Percentiles rank a stretch among this genome's conserved stretches.
Conservation (phyloP, 805 yeast genomes). For the Starmerella lactis-condensi region DNA sequence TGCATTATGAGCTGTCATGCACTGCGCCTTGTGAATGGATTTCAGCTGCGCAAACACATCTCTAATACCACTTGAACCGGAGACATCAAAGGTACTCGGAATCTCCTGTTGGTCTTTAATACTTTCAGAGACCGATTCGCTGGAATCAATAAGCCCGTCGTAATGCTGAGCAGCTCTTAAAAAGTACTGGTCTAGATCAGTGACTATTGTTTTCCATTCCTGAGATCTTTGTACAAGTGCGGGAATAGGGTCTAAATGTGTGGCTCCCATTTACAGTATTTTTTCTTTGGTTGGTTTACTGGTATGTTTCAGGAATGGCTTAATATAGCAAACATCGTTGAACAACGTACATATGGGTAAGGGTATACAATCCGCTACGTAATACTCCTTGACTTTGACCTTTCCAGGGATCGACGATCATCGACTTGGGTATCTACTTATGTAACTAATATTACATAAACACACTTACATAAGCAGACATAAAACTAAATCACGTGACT, state of each 20-base stretch:
- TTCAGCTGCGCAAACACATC: constrained; percentile 54
- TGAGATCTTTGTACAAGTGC: constrained; percentile 64
- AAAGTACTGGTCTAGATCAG: constrained; percentile 55
- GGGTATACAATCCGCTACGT: no score
- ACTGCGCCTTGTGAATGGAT: constrained; percentile 36
- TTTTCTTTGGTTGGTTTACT: no score
- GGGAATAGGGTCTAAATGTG: constrained; percentile 57
- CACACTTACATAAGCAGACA: no score
- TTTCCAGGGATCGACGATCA: no score
- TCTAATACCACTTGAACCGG: constrained; percentile 64
- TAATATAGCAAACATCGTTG: no score
- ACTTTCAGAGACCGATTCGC: constrained; percentile 15
- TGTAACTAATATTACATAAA: no score
- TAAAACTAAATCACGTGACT: no score
- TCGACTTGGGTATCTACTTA: no score
- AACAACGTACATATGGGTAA: no score
- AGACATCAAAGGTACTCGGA: constrained; percentile 37
- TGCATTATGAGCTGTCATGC: constrained; percentile 39
- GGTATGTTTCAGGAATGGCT: no score
- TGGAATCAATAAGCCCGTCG: constrained; percentile 53
- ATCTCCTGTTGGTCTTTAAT: constrained; percentile 7
- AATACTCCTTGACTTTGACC: no score
- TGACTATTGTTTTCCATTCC: constrained; percentile 69
- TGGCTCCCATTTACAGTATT: no score
- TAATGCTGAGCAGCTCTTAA: constrained; percentile 19